Evolutionary conservation across 2,329 filamentous ascomycete species (phyloP).

Genomic region (Parafenestella ontariensis): DNA sequence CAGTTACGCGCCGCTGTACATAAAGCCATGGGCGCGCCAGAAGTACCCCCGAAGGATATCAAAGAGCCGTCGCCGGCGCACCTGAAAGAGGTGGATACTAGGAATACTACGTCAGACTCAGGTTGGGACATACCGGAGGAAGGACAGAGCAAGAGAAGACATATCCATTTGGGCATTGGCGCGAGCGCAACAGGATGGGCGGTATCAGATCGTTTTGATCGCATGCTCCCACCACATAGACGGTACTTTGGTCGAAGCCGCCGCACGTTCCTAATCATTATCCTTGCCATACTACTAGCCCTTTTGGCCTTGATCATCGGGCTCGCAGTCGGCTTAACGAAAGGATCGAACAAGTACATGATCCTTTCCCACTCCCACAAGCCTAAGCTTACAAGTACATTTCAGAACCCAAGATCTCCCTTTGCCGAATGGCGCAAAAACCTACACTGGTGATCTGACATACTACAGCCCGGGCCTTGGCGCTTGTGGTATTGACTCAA

Average conservation of each 20-base stretch:
- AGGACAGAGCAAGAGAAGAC: slow-evolving; percentile 10
- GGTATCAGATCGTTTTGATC: slow-evolving; percentile 43
- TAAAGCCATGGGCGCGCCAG: slow-evolving; percentile 26
- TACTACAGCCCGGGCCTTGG: slow-evolving; percentile 73
- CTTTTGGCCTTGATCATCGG: slow-evolving; percentile 52
- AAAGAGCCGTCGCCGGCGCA: slow-evolving; percentile 29
- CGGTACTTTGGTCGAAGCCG: slow-evolving; percentile 50
- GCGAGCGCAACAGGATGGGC: slow-evolving; percentile 28
- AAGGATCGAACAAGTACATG: slow-evolving; percentile 27
- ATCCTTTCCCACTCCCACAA: neutral
- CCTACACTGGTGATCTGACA: slow-evolving; percentile 70
- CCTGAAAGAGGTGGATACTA: slow-evolving; percentile 15
- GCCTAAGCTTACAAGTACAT: slow-evolving; percentile 12
- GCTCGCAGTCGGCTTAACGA: slow-evolving; percentile 50
- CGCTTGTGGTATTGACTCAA: slow-evolving; percentile 69
- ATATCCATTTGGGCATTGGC: slow-evolving; percentile 15
- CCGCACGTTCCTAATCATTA: slow-evolving; percentile 46
- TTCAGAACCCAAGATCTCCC: slow-evolving; percentile 54
- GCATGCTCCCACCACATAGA: slow-evolving; percentile 47
- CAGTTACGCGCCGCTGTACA: slow-evolving; percentile 16
- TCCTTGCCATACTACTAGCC: slow-evolving; percentile 41
- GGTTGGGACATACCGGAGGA: slow-evolving; percentile 24
- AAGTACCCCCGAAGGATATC: slow-evolving; percentile 30
- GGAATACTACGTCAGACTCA: slow-evolving; percentile 6
- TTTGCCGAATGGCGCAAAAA: slow-evolving; percentile 59